These are phyloP conservation scores for Fraxinus americana DNA, from an alignment of 257 asterid species.

Conservation along the genomic window DNA sequence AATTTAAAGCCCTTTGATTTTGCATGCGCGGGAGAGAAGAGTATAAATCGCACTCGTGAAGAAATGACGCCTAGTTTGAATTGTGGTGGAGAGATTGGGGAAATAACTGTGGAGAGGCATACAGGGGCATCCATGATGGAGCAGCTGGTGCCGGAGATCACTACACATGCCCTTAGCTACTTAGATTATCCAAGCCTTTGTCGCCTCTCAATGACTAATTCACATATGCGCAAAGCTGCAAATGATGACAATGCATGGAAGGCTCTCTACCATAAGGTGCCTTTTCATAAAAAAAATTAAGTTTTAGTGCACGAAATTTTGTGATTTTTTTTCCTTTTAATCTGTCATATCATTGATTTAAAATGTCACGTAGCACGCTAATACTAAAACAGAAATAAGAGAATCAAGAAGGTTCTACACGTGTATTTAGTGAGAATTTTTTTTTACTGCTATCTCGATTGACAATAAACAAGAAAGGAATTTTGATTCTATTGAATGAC, in stretches of 20 bases:
- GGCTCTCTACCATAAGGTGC: conserved; percentile 88
- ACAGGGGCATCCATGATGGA: conserved; percentile 98
- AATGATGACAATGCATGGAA: conserved; percentile 99
- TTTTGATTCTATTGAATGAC: background rate
- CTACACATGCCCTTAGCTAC: conserved; percentile 90
- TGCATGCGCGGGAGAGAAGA: conserved; percentile 28
- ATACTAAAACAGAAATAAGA: background rate
- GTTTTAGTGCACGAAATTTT: background rate
- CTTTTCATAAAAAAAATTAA: background rate
- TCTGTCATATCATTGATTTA: background rate
- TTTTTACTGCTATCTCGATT: background rate
- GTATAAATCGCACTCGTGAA: conserved; percentile 25
- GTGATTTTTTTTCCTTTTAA: background rate
- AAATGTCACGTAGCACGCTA: background rate
- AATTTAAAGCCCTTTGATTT: conserved; percentile 28
- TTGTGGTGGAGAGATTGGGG: conserved; percentile 38
- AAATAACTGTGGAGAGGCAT: conserved; percentile 61
- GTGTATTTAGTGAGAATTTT: background rate
- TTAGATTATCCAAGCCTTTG: conserved; percentile 95
- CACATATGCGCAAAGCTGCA: conserved; percentile 92
- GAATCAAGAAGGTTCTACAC: background rate
- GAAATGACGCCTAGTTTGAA: conserved; percentile 39
- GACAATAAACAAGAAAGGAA: background rate
- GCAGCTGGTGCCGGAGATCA: conserved; percentile 98
- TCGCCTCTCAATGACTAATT: conserved; percentile 95